phyloP scores from a whole-genome alignment of 148 eudicot species.

The Arbutus unedo region DNA sequence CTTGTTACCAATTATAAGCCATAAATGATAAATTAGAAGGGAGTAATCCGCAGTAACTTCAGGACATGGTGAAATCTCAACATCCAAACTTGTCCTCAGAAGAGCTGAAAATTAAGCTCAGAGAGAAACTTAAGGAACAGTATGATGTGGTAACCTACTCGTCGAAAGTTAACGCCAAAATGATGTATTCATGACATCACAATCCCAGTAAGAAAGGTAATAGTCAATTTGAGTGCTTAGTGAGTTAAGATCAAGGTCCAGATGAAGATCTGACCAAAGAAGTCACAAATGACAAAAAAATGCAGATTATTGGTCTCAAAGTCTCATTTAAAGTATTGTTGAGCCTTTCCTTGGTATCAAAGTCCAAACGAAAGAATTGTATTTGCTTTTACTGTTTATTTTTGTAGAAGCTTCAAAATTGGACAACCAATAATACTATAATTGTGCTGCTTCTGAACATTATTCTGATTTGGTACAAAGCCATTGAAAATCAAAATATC shows the following conservation, averaged over 20 bases:
- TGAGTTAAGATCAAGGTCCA: neutral
- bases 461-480: too few species aligned
- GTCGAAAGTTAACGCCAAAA: neutral
- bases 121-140: neutral
- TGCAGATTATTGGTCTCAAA: neutral
- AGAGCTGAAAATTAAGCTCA: neutral
- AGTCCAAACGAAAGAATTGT: too few species aligned
- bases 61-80: neutral
- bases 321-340: too few species aligned
- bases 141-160: neutral
- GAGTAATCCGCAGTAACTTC: neutral
- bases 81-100: neutral
- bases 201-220: neutral
- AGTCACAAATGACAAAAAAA: neutral
- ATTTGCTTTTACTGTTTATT: too few species aligned
- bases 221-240: neutral
- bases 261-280: neutral
- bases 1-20: too few species aligned
- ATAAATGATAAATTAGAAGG: too few species aligned
- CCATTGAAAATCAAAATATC: too few species aligned
- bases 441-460: too few species aligned
- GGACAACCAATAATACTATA: too few species aligned
- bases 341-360: too few species aligned
- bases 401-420: too few species aligned
- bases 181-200: neutral